These are phyloP conservation scores for Tetrahymena malaccensis DNA, from an alignment of 73 alveolate genomes.

Conservation along the genomic window DNA sequence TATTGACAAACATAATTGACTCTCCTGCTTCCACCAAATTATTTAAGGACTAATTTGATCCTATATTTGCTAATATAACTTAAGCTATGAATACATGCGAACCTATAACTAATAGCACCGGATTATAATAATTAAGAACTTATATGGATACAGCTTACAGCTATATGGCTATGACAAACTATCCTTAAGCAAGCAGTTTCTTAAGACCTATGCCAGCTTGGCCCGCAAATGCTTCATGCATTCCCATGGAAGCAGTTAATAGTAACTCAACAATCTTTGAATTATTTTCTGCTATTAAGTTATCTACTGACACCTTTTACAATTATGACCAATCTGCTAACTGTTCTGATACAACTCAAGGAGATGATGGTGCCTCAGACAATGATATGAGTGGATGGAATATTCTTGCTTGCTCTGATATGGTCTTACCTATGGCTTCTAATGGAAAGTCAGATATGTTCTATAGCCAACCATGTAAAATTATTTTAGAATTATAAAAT, in stretches of 20 bases:
- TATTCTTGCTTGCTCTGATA: conserved; percentile 53
- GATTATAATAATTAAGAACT: background rate
- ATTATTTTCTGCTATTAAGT: conserved; percentile 5
- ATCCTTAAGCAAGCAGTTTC: background rate
- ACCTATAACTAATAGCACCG: background rate
- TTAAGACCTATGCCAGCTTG: background rate
- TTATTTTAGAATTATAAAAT: too few species aligned
- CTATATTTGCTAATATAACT: background rate
- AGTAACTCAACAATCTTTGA: background rate
- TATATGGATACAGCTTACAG: background rate
- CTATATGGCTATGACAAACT: conserved; percentile 12
- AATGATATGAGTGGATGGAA: conserved; percentile 63
- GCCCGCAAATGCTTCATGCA: background rate
- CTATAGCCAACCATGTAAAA: conserved; percentile 8
- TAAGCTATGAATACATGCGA: conserved; percentile 29
- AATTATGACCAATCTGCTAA: conserved; percentile 16
- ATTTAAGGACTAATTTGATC: background rate
- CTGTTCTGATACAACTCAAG: conserved; percentile 7
- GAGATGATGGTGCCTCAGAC: conserved; percentile 20
- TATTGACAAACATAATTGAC: background rate
- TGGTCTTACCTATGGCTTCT: conserved; percentile 58
- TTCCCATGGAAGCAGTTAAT: background rate
- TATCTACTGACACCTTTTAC: conserved; percentile 17
- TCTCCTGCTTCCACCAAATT: background rate
- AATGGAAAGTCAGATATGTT: conserved; percentile 56